phyloP scores from a whole-genome alignment of 2,329 filamentous ascomycete species.

The Aspergillus pseudotamarii region DNA sequence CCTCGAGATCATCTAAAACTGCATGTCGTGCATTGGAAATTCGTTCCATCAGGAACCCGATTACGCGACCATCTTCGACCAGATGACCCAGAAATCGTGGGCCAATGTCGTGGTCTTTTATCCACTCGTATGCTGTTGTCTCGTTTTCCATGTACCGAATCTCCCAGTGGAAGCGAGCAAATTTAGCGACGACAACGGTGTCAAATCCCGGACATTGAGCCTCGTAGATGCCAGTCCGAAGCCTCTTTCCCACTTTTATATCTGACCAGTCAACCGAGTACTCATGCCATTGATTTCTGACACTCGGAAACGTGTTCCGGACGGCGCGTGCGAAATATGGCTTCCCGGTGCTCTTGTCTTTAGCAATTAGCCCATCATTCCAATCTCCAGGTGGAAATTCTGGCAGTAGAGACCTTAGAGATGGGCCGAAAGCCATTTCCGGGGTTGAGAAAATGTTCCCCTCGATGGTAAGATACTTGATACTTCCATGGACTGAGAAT shows the following conservation, averaged over 20 bases:
- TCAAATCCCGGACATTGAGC: conserved; percentile 19
- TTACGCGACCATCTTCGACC: conserved; percentile 42
- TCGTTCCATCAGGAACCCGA: conserved; percentile 44
- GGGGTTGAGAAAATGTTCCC: not conserved
- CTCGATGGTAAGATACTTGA: not conserved
- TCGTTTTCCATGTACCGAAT: conserved; percentile 41
- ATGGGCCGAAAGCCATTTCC: conserved; percentile 36
- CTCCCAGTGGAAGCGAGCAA: conserved; percentile 44
- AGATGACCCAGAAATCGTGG: conserved; percentile 46
- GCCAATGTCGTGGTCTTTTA: conserved; percentile 37
- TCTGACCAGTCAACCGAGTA: conserved; percentile 27
- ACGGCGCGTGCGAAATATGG: conserved; percentile 24
- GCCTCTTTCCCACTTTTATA: conserved; percentile 21
- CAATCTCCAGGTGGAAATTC: conserved; percentile 31
- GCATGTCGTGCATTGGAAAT: conserved; percentile 29
- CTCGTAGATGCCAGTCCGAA: conserved; percentile 31
- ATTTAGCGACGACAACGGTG: conserved; percentile 36
- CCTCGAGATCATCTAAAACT: conserved; percentile 21
- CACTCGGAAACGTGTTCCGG: conserved; percentile 22
- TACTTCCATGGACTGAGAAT: not conserved
- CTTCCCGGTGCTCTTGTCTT: conserved; percentile 15
- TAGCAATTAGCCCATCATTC: conserved; percentile 32
- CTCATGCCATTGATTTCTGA: conserved; percentile 28
- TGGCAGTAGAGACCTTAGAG: conserved; percentile 25
- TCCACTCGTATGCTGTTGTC: conserved; percentile 42